These are phyloP conservation scores for Saururus chinensis DNA, from an alignment of 164 flowering plant genomes.

Conservation along the genomic window DNA sequence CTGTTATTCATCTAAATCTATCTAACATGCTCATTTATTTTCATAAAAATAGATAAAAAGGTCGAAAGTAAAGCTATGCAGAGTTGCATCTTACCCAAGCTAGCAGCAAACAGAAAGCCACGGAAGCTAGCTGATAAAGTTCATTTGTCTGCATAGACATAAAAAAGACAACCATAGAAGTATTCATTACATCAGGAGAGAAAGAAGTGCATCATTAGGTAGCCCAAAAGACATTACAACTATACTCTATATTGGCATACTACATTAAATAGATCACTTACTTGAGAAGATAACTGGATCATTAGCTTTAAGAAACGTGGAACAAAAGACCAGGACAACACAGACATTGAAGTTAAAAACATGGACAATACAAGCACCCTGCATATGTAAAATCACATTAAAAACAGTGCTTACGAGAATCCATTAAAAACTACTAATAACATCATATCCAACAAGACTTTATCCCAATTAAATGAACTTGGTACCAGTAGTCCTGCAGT, in stretches of 20 bases:
- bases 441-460: too few species aligned
- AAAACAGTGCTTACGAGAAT: background rate
- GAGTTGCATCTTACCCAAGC: constrained; percentile 65
- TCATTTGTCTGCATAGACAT: constrained; percentile 70
- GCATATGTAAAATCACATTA: constrained; percentile 9
- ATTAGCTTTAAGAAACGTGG: constrained; percentile 90
- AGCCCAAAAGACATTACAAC: background rate
- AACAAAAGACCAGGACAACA: constrained; percentile 86
- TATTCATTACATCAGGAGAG: background rate
- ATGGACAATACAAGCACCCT: constrained; percentile 71
- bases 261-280: constrained; percentile 21
- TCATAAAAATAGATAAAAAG: background rate
- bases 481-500: too few species aligned
- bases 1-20: too few species aligned
- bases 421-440: too few species aligned
- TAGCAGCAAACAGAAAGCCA: constrained; percentile 86
- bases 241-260: background rate
- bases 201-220: background rate
- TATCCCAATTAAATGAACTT: background rate
- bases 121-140: constrained; percentile 93
- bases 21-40: too few species aligned
- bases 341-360: constrained; percentile 53
- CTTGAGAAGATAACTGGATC: constrained; percentile 85
- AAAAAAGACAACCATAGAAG: background rate
- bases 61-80: background rate